phyloP scores from a whole-genome alignment of 176 grass and related monocot species.

The Oryza officinalis region DNA sequence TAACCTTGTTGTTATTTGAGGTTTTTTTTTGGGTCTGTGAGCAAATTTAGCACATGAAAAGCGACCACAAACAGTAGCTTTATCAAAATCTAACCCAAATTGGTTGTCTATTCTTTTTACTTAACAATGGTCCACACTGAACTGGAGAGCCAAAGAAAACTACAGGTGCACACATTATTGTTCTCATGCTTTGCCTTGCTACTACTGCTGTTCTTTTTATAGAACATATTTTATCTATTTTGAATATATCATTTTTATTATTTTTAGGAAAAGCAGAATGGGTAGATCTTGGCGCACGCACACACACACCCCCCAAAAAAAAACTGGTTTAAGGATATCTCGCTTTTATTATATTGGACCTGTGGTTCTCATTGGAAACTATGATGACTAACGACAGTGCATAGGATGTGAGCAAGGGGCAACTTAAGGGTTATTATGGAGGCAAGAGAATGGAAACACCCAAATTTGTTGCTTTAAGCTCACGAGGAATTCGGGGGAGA shows the following conservation, averaged over 20 bases:
- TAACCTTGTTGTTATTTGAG: background rate
- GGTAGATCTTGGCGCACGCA: background rate
- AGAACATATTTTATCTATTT: background rate
- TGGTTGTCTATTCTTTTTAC: background rate
- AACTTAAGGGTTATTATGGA: background rate
- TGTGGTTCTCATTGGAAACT: background rate
- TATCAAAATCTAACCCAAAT: background rate
- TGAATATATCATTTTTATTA: background rate
- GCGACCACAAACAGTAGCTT: background rate
- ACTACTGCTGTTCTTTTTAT: background rate
- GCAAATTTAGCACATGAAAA: background rate
- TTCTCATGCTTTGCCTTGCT: background rate
- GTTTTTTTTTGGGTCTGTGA: background rate
- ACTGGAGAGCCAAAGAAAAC: background rate
- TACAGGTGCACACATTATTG: background rate
- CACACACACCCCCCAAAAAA: background rate
- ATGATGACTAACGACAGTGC: background rate
- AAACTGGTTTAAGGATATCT: background rate
- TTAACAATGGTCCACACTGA: background rate
- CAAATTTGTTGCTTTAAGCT: background rate
- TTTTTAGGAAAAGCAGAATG: background rate
- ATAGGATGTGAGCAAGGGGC: background rate
- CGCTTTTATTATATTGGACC: background rate
- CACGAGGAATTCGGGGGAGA: background rate
- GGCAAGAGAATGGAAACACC: background rate